Evolutionary conservation across 345 rosid genomes (phyloP).

Genomic region (Limnanthes douglasii): DNA sequence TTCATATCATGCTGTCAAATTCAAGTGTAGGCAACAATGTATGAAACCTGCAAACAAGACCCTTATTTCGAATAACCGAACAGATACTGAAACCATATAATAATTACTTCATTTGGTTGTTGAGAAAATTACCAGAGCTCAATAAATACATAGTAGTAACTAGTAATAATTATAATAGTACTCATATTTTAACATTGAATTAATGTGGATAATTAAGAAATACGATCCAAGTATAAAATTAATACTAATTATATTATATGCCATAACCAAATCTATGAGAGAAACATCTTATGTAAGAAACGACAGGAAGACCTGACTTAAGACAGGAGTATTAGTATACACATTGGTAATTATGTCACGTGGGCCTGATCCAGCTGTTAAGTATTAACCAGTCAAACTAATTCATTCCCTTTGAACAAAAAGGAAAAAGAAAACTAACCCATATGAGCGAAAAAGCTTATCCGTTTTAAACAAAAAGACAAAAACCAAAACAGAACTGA

Average conservation of each 20-base stretch:
- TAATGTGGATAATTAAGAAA: background rate
- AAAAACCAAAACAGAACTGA: background rate
- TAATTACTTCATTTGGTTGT: background rate
- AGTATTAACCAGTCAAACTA: background rate
- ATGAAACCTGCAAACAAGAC: background rate
- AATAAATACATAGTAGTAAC: background rate
- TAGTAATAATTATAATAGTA: background rate
- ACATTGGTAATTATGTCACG: no score
- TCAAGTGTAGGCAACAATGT: constrained; percentile 3
- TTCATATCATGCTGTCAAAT: constrained; percentile 15
- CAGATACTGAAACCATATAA: background rate
- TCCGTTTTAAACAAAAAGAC: constrained; percentile 1
- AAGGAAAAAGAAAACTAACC: background rate
- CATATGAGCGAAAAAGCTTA: constrained; percentile 6
- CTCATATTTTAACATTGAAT: background rate
- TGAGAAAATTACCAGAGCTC: background rate
- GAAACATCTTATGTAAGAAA: no score
- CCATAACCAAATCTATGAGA: no score
- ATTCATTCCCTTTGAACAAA: background rate
- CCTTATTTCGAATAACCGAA: background rate
- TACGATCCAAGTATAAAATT: background rate
- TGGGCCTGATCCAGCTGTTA: constrained; percentile 10
- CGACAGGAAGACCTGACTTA: no score
- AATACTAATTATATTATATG: no score
- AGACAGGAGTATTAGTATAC: no score